Conservation (phyloP, 1,284 basidiomycete species). For the Lentinus polychrous region DNA sequence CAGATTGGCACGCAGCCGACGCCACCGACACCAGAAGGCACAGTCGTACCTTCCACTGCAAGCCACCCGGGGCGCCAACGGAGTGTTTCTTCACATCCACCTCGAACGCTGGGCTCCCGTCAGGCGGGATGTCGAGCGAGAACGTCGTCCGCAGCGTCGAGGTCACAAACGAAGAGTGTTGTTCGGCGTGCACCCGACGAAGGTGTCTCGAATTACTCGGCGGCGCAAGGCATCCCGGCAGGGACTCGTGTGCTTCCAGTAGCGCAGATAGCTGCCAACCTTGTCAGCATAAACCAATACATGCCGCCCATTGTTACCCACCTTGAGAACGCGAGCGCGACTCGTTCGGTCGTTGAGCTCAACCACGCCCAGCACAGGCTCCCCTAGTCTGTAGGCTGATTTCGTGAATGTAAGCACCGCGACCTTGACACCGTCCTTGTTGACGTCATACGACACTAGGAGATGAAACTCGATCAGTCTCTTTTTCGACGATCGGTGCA, state of each 20-base stretch:
- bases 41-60: slow-evolving; percentile 82
- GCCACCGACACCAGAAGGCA: slow-evolving; percentile 75
- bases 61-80: slow-evolving; percentile 43
- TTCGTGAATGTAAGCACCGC: slow-evolving; percentile 89
- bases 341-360: slow-evolving; percentile 67
- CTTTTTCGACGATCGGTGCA: not conserved
- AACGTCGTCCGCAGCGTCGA: slow-evolving; percentile 74
- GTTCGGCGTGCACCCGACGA: slow-evolving; percentile 75
- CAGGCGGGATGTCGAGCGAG: slow-evolving; percentile 82
- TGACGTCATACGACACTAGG: slow-evolving; percentile 88
- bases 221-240: slow-evolving; percentile 52
- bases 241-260: slow-evolving; percentile 78
- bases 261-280: slow-evolving; percentile 65
- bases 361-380: slow-evolving; percentile 84
- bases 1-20: slow-evolving; percentile 32
- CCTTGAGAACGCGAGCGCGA: slow-evolving; percentile 66
- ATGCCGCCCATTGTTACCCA: slow-evolving; percentile 24
- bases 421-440: slow-evolving; percentile 82
- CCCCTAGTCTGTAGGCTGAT: slow-evolving; percentile 82
- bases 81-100: slow-evolving; percentile 33
- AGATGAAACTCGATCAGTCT: slow-evolving; percentile 1
- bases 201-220: slow-evolving; percentile 38
- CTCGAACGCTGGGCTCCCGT: slow-evolving; percentile 80
- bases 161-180: slow-evolving; percentile 67
- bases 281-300: not conserved